Evolutionary conservation across 2,329 filamentous ascomycete genomes (phyloP).

Genomic region (Colletotrichum destructivum): DNA sequence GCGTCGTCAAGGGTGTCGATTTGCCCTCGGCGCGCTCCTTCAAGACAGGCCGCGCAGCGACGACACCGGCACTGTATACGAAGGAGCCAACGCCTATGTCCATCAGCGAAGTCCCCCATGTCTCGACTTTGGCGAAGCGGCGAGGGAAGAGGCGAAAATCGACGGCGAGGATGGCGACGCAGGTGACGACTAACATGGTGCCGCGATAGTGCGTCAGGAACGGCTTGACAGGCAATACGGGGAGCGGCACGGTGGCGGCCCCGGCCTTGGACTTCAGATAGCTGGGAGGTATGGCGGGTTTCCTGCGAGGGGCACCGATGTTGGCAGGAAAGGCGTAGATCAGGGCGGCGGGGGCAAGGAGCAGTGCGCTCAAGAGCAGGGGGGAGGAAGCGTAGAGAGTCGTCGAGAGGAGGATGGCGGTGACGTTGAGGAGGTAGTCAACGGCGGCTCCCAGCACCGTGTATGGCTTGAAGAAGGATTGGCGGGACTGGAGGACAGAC

Average conservation of each 20-base stretch:
- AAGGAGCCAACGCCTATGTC: conserved; percentile 97
- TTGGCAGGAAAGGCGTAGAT: conserved; percentile 69
- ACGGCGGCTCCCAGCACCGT: conserved; percentile 76
- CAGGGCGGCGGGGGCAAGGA: conserved; percentile 79
- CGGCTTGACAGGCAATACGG: conserved; percentile 83
- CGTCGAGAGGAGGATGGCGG: conserved; percentile 84
- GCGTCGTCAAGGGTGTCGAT: conserved; percentile 64
- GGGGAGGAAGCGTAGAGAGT: conserved; percentile 87
- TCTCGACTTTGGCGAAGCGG: conserved; percentile 97
- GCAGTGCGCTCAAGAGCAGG: conserved; percentile 80
- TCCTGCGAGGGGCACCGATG: conserved; percentile 59
- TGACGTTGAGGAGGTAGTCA: conserved; percentile 92
- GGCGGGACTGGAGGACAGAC: conserved; percentile 88
- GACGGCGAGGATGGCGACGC: conserved; percentile 93
- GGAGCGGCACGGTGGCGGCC: conserved; percentile 49
- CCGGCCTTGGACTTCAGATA: conserved; percentile 54
- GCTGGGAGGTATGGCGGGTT: conserved; percentile 62
- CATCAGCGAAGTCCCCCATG: conserved; percentile 99
- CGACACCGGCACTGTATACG: conserved; percentile 92
- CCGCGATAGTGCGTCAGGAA: conserved; percentile 95
- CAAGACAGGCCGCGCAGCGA: conserved; percentile 86
- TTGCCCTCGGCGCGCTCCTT: conserved; percentile 74
- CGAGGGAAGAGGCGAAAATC: conserved; percentile 95
- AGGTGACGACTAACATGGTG: conserved; percentile 91
- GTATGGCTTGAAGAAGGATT: conserved; percentile 87